Percentiles rank a stretch among this genome's conserved stretches.
Evolutionary conservation across 2,329 filamentous ascomycete species (phyloP).

Genomic region (Shiraia sp.): DNA sequence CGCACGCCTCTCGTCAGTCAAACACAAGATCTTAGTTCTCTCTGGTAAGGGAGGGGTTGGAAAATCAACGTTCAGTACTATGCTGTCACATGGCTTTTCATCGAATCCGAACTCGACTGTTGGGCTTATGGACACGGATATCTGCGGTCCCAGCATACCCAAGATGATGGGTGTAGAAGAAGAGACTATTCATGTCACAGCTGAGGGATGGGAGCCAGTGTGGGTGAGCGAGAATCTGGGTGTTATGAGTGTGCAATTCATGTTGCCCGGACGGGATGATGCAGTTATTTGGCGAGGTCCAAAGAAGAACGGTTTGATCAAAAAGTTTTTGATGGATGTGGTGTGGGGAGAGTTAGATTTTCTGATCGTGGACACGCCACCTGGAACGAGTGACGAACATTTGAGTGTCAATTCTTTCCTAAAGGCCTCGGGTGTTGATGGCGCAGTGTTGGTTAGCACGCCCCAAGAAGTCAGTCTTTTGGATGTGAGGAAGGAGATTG

Average conservation of each 20-base stretch:
- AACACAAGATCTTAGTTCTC: constrained; percentile 90
- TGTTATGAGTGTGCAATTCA: constrained; percentile 98
- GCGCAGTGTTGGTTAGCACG: constrained; percentile 90
- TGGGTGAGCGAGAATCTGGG: constrained; percentile 94
- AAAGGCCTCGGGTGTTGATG: constrained; percentile 88
- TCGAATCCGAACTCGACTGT: constrained; percentile 77
- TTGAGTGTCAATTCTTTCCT: constrained; percentile 90
- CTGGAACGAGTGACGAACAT: constrained; percentile 94
- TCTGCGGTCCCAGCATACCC: constrained; percentile 92
- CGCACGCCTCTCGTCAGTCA: constrained; percentile 75
- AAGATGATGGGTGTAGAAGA: constrained; percentile 98
- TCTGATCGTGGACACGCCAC: constrained; percentile 90
- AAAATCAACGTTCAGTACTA: constrained; percentile 89
- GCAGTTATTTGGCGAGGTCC: constrained; percentile 97
- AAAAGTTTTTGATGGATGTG: constrained; percentile 96
- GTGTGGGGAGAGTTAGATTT: constrained; percentile 97
- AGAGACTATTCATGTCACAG: constrained; percentile 90
- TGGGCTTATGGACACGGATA: constrained; percentile 97
- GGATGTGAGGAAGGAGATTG: constrained; percentile 95
- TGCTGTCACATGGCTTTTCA: constrained; percentile 88
- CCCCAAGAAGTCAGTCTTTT: constrained; percentile 91
- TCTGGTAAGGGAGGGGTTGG: constrained; percentile 96
- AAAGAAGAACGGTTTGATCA: constrained; percentile 98
- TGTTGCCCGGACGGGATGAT: constrained; percentile 91
- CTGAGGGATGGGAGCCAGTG: constrained; percentile 88